Base-by-base conservation (phyloP, 2,329 filamentous ascomycete species). In the Fusarium tuaranense region DNA sequence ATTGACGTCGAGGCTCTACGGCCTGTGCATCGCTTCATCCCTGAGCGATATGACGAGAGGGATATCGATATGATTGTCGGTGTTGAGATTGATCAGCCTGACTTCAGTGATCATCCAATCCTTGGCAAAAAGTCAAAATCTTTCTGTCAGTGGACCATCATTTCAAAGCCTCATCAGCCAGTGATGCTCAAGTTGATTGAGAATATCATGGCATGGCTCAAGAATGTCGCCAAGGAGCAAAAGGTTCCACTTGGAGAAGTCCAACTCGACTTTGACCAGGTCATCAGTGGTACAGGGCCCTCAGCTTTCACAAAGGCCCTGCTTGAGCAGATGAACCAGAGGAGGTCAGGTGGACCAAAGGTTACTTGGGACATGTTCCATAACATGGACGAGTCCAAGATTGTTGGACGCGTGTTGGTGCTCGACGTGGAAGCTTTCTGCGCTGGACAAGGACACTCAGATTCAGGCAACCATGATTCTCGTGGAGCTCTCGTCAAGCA, bases 141-240 rank as follows among this genome's bases (percentile, higher is more conserved):
- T 0, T 94, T 94, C 80, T 94, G 92, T 80, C 92, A 94, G 78
- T 94, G 92, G 92, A 94, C 92, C 0, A 93, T 94, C 77, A 92
- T 93, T 84, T 89, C 89, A 76, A 92, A 93, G 78, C 91, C 92
- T 1, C 84, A 86, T 20, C 87, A 91, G 30, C 91, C 91, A 2
- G 90, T 94, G 66, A 93, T 94, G 91, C 85, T 93, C 80, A 84
- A 85, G 36, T 86, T 94, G 5, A 88, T 94, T 57, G 91, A 93
- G 79, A 89, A 92, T 76, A 93, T 94, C 79, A 88, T 93, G 81
- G 79, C 83, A 1, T 93, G 92, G 92, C 85, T 94, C 60, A 87
- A 89, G 32, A 87, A 86, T 1, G 86, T 93, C 4, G 87, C 92
- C 2, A 83, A 83, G 59, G 80, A 89, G 69, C 92, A 94, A 78